Evolutionary conservation across 257 asterid species (phyloP).

Genomic region (Fraxinus anomala): DNA sequence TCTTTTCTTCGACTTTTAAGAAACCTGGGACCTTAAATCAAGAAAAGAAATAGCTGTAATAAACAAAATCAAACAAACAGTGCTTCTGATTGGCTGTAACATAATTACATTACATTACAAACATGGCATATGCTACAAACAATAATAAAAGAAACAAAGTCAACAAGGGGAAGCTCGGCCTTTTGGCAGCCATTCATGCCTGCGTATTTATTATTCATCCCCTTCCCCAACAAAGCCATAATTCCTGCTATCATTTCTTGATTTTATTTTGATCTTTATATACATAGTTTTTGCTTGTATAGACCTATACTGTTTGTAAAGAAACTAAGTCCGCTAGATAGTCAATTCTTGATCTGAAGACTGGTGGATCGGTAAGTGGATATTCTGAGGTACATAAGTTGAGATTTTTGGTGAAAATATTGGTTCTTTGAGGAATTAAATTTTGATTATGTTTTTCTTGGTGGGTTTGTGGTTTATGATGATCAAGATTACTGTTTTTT

Average conservation of each 20-base stretch:
- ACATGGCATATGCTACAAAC: slow-evolving; percentile 8
- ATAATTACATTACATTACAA: slow-evolving; percentile 8
- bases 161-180: slow-evolving; percentile 54
- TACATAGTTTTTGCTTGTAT: slow-evolving; percentile 5
- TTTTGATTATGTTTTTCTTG: slow-evolving; percentile 32
- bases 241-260: slow-evolving; percentile 11
- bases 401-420: slow-evolving; percentile 28
- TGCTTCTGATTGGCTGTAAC: slow-evolving; percentile 42
- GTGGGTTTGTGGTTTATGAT: slow-evolving; percentile 25
- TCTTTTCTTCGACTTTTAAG: slow-evolving; percentile 16
- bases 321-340: slow-evolving; percentile 27
- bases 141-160: slow-evolving; percentile 49
- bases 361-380: slow-evolving; percentile 66
- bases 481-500: slow-evolving; percentile 31
- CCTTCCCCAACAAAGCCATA: slow-evolving; percentile 21
- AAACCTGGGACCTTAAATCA: slow-evolving; percentile 27
- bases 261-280: not conserved
- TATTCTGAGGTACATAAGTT: slow-evolving; percentile 30
- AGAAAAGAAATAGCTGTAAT: slow-evolving; percentile 42
- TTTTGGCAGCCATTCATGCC: slow-evolving; percentile 49
- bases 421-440: slow-evolving; percentile 32
- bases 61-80: slow-evolving; percentile 37
- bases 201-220: slow-evolving; percentile 34
- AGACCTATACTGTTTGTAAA: slow-evolving; percentile 15
- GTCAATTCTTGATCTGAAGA: slow-evolving; percentile 30